phyloP scores from a whole-genome alignment of 148 eudicot genomes.

The Chenopodium formosanum region DNA sequence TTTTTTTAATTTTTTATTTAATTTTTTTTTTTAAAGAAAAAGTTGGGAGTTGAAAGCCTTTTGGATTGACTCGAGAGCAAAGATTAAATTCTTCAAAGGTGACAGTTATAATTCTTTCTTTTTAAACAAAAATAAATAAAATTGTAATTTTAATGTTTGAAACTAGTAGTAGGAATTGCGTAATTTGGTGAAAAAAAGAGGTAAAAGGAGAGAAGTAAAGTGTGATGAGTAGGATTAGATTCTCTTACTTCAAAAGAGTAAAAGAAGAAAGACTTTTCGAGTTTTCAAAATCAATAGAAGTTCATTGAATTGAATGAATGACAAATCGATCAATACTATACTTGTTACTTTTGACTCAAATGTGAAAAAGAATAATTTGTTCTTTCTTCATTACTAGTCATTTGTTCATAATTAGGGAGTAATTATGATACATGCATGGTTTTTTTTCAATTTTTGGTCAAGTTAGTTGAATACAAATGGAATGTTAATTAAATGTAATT shows the following conservation, averaged over 20 bases:
- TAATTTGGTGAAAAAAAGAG: not conserved
- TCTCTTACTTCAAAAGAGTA: not conserved
- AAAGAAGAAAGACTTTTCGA: not conserved
- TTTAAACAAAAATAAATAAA: not conserved
- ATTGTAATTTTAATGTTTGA: not conserved
- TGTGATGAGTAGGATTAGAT: not conserved
- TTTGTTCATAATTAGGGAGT: not conserved
- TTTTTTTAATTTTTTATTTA: not conserved
- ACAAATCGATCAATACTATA: constrained; percentile 8
- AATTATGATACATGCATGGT: not conserved
- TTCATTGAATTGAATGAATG: constrained; percentile 21
- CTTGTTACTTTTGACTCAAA: constrained; percentile 11
- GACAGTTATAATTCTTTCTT: not conserved
- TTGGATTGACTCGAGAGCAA: constrained; percentile 52
- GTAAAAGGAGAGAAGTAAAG: not conserved
- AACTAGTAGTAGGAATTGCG: not conserved
- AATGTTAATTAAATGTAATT: too few relatives aligned
- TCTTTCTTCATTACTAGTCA: not conserved
- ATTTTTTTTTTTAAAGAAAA: constrained; percentile 11
- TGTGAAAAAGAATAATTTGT: constrained; percentile 5
- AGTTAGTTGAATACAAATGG: not conserved
- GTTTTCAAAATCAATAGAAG: constrained; percentile 7
- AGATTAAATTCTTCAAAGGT: constrained; percentile 3
- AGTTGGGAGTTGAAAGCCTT: constrained; percentile 18
- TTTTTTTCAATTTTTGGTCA: not conserved